A percentile compares a stretch with the other conserved stretches of the same genome.
Conservation (phyloP, 305 asterid species). For the Petunia hybrid region DNA sequence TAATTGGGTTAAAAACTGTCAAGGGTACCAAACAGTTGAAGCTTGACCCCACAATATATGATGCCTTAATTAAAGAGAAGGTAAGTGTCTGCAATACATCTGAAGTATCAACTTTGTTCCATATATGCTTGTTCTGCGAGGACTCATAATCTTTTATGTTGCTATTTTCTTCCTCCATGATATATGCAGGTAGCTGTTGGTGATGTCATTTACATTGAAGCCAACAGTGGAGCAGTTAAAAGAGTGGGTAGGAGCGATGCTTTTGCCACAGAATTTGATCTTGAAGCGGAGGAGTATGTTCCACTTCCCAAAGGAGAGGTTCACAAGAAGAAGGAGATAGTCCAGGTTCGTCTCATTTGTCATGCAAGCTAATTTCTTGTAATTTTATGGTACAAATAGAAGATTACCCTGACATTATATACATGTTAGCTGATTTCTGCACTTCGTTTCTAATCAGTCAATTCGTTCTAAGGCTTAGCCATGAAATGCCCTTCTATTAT, state of each 20-base stretch:
- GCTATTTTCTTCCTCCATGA: background rate
- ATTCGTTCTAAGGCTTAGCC: conserved; percentile 5
- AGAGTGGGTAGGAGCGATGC: conserved; percentile 99
- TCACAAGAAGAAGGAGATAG: conserved; percentile 97
- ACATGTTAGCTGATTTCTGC: background rate
- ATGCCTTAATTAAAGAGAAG: conserved; percentile 95
- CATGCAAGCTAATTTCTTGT: background rate
- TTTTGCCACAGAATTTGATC: conserved; percentile 95
- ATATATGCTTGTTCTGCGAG: background rate
- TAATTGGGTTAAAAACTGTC: conserved; percentile 91
- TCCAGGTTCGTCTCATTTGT: conserved; percentile 64
- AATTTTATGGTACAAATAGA: background rate
- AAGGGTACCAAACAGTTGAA: conserved; percentile 96
- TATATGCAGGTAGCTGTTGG: conserved; percentile 89
- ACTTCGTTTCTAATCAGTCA: background rate
- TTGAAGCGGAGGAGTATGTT: conserved; percentile 98
- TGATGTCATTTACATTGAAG: conserved; percentile 94
- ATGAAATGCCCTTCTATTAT: background rate
- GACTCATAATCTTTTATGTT: background rate
- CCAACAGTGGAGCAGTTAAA: conserved; percentile 97
- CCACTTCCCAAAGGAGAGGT: conserved; percentile 99
- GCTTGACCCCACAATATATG: conserved; percentile 97
- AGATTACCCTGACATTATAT: conserved; percentile 20
- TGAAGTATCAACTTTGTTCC: background rate
- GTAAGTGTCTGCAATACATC: conserved; percentile 39